These are phyloP conservation scores for Sequoia sempervirens DNA, from an alignment of 75 land plant genomes.

Conservation along the genomic window DNA sequence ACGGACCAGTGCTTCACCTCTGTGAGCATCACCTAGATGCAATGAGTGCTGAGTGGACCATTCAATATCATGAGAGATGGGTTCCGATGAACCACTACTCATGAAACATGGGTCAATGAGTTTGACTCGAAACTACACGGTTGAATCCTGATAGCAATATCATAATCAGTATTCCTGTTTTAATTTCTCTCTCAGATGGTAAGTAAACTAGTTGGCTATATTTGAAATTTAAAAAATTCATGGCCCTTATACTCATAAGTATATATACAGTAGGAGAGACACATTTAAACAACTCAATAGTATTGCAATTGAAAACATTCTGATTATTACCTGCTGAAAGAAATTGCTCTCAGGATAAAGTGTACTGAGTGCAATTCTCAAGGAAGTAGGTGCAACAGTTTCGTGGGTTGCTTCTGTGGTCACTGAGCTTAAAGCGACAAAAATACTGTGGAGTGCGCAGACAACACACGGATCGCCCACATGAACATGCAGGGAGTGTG, in stretches of 20 bases:
- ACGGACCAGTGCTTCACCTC: too few species aligned
- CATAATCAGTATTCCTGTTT: neutral
- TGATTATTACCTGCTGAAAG: conserved; percentile 68
- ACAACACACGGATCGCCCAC: conserved; percentile 88
- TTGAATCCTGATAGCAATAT: too few species aligned
- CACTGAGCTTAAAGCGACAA: conserved; percentile 53
- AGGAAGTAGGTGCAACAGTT: conserved; percentile 66
- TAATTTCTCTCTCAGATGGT: neutral
- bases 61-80: too few species aligned
- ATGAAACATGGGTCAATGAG: too few species aligned
- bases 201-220: neutral
- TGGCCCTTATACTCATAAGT: neutral
- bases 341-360: conserved; percentile 72
- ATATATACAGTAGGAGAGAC: neutral
- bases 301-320: neutral
- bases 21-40: too few species aligned
- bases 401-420: conserved; percentile 32
- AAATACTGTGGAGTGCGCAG: conserved; percentile 76
- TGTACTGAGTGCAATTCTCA: conserved; percentile 77
- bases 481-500: conserved; percentile 56
- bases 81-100: too few species aligned
- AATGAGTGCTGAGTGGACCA: too few species aligned
- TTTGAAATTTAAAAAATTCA: neutral
- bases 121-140: too few species aligned
- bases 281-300: neutral